Evolutionary conservation across 306 rosid genomes (phyloP).

Genomic region (Rubus idaeus): DNA sequence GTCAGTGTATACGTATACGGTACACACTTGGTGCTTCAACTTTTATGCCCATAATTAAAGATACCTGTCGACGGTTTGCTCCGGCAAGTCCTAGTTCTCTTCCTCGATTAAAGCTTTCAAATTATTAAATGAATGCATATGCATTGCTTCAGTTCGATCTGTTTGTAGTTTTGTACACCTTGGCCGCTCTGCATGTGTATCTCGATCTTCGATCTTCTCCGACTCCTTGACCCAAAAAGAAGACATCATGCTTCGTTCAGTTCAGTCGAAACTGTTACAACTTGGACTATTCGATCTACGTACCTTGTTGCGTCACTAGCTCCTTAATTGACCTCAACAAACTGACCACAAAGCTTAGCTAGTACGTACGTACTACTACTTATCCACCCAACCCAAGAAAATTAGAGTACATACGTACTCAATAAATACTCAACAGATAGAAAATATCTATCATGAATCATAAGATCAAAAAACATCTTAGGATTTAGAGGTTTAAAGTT

Average conservation of each 20-base stretch:
- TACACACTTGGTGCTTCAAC: background rate
- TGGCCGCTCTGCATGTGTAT: background rate
- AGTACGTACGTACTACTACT: background rate
- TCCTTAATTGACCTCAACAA: background rate
- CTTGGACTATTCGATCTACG: background rate
- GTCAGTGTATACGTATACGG: background rate
- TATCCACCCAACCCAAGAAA: background rate
- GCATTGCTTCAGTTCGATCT: background rate
- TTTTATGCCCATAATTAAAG: no score
- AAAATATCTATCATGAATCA: background rate
- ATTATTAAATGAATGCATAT: background rate
- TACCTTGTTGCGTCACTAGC: background rate
- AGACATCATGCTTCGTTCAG: background rate
- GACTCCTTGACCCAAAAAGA: no score
- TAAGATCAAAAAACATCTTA: no score
- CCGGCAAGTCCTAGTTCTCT: background rate
- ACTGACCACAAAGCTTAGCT: background rate
- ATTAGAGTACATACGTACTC: background rate
- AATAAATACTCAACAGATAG: background rate
- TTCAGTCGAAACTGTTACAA: background rate
- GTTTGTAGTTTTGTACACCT: background rate
- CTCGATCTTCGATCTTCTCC: background rate
- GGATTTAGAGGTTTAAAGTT: no score
- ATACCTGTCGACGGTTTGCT: background rate
- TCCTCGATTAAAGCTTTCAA: background rate